Base-by-base conservation (phyloP, 179 eudicot species). In the Corrigiola litoralis region DNA sequence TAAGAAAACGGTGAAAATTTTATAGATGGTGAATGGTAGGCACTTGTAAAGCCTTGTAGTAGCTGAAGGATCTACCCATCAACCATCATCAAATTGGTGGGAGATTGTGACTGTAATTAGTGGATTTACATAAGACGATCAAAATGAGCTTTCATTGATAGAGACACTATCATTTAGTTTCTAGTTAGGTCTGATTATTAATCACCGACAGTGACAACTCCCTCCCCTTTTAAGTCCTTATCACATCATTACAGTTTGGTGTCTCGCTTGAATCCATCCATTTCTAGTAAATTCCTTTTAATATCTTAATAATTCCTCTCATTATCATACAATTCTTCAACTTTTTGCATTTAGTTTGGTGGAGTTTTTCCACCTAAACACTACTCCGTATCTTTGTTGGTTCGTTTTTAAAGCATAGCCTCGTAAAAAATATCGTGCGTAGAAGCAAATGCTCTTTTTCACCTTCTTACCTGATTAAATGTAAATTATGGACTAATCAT, bases 241-340 rank as follows among this genome's bases (percentile, higher is more conserved):
- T 52, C 60, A 6, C 62, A 70, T 61, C 54, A 69, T 40, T 25
- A 47, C 46, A 40, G n/a, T 61, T 50, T 60, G 51, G 64, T 45
- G 67, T 61, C 60, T 55, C 52, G 25, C 51, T 68, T 63, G 27
- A 31, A 21, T 61, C 8, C 4, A 61, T 40, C 60, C 45, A 29
- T 51, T 61, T 51, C 60, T 27, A 50, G 44, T 44, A 14, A 11
- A 25, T 41, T 12, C 45, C 62, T 20, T 21, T 55, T 45, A n/a
- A 11, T 10, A 32, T 55, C 51, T 23, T 27, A 20, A 17, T 28
- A 13, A 20, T 23, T 64, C 21, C 2, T 7, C 33, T 41, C 58
- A 20, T 50, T 54, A 24, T 65, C 29, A 8, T 27, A 3, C 6
- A 25, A n/a, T n/a, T n/a, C n/a, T n/a, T n/a, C n/a, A n/a, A n/a